Conservation (phyloP, 2,329 filamentous ascomycete species). For the Cladosporium oxysporum region DNA sequence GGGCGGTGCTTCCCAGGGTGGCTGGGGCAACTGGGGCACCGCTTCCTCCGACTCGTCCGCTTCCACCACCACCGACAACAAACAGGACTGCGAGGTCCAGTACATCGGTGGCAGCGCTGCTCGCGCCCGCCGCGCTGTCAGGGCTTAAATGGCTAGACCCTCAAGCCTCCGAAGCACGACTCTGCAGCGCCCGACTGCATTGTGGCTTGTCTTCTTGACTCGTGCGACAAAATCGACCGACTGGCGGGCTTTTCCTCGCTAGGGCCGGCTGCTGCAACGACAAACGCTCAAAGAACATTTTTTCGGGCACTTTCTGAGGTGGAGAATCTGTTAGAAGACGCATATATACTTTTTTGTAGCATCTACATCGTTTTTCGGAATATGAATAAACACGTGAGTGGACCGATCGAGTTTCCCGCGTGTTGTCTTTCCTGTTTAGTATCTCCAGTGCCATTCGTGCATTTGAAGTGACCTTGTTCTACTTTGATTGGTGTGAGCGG, state of each 20-base stretch:
- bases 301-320: neutral
- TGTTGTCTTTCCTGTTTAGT: neutral
- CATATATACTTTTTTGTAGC: neutral
- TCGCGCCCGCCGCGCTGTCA: slow-evolving; percentile 11
- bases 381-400: slow-evolving; percentile 18
- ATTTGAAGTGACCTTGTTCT: neutral
- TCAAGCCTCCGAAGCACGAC: neutral
- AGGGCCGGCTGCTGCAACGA: neutral
- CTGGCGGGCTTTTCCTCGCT: no score
- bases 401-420: slow-evolving; percentile 1
- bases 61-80: neutral
- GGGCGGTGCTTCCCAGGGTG: neutral
- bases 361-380: slow-evolving; percentile 6
- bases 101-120: slow-evolving; percentile 16
- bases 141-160: slow-evolving; percentile 12
- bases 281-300: neutral
- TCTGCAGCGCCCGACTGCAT: neutral
- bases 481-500: neutral
- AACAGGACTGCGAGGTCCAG: slow-evolving; percentile 16
- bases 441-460: neutral
- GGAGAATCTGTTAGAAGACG: neutral
- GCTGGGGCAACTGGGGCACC: slow-evolving; percentile 14
- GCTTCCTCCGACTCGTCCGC: neutral
- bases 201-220: neutral
- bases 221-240: neutral